A percentile compares a stretch with the other conserved stretches of the same genome.
phyloP scores from a whole-genome alignment of 805 yeast genomes.

The Candida xiaguanensis region DNA sequence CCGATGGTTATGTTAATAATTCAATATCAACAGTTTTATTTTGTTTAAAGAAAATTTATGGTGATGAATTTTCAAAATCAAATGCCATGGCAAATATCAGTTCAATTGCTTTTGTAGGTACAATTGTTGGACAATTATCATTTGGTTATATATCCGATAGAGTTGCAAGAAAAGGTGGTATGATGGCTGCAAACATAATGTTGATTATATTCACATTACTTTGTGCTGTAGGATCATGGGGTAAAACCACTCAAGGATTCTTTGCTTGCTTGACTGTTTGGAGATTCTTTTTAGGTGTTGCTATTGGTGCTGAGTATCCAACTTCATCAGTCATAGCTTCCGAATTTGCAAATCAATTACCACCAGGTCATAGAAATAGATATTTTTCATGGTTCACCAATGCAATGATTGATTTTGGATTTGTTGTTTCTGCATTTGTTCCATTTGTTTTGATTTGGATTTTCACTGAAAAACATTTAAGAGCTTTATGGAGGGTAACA shows the following conservation, averaged over 20 bases:
- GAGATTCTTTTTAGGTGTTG: constrained; percentile 85
- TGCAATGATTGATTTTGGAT: constrained; percentile 82
- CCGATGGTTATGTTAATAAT: constrained; percentile 91
- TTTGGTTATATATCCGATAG: constrained; percentile 84
- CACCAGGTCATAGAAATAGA: constrained; percentile 82
- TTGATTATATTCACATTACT: constrained; percentile 75
- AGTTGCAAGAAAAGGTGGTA: constrained; percentile 75
- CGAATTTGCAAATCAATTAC: constrained; percentile 77
- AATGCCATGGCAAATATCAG: constrained; percentile 75
- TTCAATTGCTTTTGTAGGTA: constrained; percentile 88
- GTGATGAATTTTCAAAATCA: constrained; percentile 56
- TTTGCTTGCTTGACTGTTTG: constrained; percentile 80
- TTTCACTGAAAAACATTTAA: constrained; percentile 63
- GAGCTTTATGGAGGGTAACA: constrained; percentile 88
- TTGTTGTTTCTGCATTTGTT: constrained; percentile 78
- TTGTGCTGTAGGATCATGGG: constrained; percentile 82
- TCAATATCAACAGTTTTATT: constrained; percentile 76
- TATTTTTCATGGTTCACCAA: constrained; percentile 89
- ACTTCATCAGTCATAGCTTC: constrained; percentile 92
- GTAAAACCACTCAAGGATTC: constrained; percentile 69
- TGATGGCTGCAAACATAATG: constrained; percentile 73
- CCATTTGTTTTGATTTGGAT: constrained; percentile 86
- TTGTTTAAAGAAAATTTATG: constrained; percentile 65
- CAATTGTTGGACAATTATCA: constrained; percentile 76
- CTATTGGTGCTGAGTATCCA: constrained; percentile 94